A percentile compares a stretch with the other conserved stretches of the same genome.
Evolutionary conservation across 441 rosid species (phyloP).

Genomic region (Manihot esculenta): DNA sequence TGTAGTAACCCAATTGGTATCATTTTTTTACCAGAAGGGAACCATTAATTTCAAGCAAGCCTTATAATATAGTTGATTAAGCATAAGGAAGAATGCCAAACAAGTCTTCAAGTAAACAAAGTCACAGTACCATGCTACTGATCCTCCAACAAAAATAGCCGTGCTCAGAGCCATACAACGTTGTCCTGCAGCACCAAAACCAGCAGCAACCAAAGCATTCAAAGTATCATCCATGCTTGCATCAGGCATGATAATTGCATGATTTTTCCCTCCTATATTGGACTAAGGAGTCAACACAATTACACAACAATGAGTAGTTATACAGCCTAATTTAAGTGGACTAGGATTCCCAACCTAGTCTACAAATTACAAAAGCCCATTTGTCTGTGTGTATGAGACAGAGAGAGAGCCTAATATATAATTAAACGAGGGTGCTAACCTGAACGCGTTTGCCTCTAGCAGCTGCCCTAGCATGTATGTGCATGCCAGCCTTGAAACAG

Average conservation of each 20-base stretch:
- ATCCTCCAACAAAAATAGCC: slow-evolving; percentile 56
- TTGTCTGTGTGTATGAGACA: not conserved
- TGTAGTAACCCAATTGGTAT: not conserved
- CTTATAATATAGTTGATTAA: slow-evolving; percentile 2
- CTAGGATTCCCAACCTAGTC: slow-evolving; percentile 3
- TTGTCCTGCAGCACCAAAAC: slow-evolving; percentile 65
- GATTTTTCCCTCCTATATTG: slow-evolving; percentile 51
- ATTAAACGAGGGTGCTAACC: slow-evolving; percentile 32
- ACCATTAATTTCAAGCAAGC: not conserved
- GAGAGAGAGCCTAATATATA: not conserved
- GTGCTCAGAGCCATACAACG: slow-evolving; percentile 48
- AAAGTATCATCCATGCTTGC: slow-evolving; percentile 56
- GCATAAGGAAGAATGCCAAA: not conserved
- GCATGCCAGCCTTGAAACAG: slow-evolving; percentile 77
- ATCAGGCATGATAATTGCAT: slow-evolving; percentile 64
- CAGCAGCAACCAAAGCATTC: slow-evolving; percentile 52
- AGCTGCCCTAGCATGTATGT: slow-evolving; percentile 80
- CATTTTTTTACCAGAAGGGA: not conserved
- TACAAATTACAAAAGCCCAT: not conserved
- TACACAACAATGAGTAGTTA: slow-evolving; percentile 25
- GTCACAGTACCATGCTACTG: slow-evolving; percentile 41
- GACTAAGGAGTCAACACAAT: slow-evolving; percentile 32
- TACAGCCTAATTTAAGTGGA: slow-evolving; percentile 4
- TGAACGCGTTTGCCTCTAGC: slow-evolving; percentile 94
- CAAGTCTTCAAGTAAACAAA: slow-evolving; percentile 1